Conservation (phyloP, 2,329 filamentous ascomycete genomes). For the Penicillium sp. region DNA sequence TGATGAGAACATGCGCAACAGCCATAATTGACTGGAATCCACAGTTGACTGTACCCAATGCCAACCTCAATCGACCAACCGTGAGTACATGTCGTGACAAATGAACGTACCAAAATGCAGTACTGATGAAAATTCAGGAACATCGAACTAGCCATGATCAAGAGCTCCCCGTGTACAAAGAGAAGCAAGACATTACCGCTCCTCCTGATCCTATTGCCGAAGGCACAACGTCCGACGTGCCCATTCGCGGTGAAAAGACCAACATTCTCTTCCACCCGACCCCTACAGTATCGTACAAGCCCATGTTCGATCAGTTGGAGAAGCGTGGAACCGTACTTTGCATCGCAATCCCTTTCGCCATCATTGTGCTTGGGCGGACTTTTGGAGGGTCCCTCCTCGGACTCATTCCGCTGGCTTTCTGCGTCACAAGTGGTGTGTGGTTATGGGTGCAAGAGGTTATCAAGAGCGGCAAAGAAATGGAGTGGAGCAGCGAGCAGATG, state of each 20-base stretch:
- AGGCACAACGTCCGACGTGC: constrained; percentile 87
- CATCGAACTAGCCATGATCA: constrained; percentile 71
- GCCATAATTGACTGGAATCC: constrained; percentile 3
- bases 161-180: constrained; percentile 75
- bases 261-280: constrained; percentile 96
- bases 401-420: constrained; percentile 71
- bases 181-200: constrained; percentile 84
- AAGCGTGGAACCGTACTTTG: constrained; percentile 71
- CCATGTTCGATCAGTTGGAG: constrained; percentile 78
- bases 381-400: constrained; percentile 79
- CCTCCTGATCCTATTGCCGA: constrained; percentile 83
- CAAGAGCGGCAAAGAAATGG: constrained; percentile 74
- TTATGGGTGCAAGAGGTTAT: constrained; percentile 90
- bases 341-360: constrained; percentile 68
- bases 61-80: constrained; percentile 76
- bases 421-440: constrained; percentile 75
- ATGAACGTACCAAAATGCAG: background rate
- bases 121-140: constrained; percentile 43
- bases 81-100: constrained; percentile 37
- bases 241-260: constrained; percentile 94
- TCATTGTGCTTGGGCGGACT: constrained; percentile 74
- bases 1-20: background rate
- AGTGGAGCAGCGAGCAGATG: constrained; percentile 86
- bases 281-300: constrained; percentile 83
- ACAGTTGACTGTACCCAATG: constrained; percentile 82